Evolutionary conservation across 768 basidiomycete species (phyloP).

Genomic region (Mycena belliarum): DNA sequence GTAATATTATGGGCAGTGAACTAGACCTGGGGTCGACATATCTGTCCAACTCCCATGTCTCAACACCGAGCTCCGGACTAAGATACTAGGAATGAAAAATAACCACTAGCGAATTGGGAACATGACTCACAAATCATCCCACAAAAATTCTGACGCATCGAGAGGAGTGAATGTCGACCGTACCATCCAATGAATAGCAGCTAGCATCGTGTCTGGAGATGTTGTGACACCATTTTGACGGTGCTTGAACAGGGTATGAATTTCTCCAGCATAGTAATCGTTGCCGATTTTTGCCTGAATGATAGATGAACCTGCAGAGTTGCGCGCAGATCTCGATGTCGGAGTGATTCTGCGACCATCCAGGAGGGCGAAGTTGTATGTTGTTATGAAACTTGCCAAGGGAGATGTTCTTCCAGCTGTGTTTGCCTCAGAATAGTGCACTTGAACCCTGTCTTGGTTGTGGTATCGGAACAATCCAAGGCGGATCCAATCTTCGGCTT

Average conservation of each 20-base stretch:
- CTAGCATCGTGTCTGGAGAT: not conserved
- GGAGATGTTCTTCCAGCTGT: not conserved
- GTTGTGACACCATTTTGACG: conserved; percentile 11
- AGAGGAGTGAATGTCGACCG: not conserved
- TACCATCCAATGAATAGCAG: conserved; percentile 1
- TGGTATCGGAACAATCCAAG: conserved; percentile 4
- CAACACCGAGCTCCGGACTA: conserved; percentile 26
- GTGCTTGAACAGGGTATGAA: conserved; percentile 18
- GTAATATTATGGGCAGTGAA: too few species aligned
- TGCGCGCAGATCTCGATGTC: not conserved
- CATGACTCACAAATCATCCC: conserved; percentile 22
- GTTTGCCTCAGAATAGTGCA: not conserved
- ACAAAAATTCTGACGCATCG: conserved; percentile 6
- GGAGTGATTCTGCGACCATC: conserved; percentile 24
- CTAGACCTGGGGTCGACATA: conserved; percentile 10
- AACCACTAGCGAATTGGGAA: not conserved
- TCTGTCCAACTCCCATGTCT: conserved; percentile 16
- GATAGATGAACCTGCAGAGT: conserved; percentile 15
- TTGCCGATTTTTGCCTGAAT: conserved; percentile 8
- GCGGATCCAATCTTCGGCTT: not conserved
- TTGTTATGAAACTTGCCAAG: not conserved
- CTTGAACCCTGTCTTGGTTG: not conserved
- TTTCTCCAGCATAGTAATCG: conserved; percentile 18
- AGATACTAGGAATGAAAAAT: not conserved
- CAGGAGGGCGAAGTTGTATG: conserved; percentile 13